Evolutionary conservation across 202 grass and related monocot genomes (phyloP), one percentile per base, ranked within the genome.

Genomic region (Musa balbisiana): DNA sequence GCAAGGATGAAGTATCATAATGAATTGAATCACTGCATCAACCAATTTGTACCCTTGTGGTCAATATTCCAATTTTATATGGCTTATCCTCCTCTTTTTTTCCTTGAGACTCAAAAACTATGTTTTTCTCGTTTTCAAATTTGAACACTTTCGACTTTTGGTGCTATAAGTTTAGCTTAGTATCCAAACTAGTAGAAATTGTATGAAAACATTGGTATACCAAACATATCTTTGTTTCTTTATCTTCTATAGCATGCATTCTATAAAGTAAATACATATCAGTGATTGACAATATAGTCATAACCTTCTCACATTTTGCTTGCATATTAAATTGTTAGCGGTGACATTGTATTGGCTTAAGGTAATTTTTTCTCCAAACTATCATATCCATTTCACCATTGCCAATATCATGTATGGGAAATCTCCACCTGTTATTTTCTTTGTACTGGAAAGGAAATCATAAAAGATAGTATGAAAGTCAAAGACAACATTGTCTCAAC

Each of bases 391-490:
- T 43, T 43, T 43, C 33, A 43, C 33, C 33, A 6, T 43, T 43
- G 33, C 33, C 33, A 43, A 43, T 43, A 43, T 8, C 33, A 43
- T 43, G 24, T 64, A 52, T 10, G 27, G 58, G 8, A 16, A 19
- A 53, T 10, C 14, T 64, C 21, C 25, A 70, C 13, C 15, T 69
- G 23, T 69, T 14, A 21, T 27, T 14, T 69, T 24, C 3, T 27
- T n/a, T 49, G 14, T 16, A 23, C n/a, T 78, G 73, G 50, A 10
- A 75, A 75, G n/a, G 53, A 77, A 14, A 33, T 85, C 72, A 14
- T 19, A 77, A 22, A 22, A 6, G 33, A 43, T 43, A 43, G 33
- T 43, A 43, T 43, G 33, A 43, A 43, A 43, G 33, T 43, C 33
- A 43, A 43, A 0, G 33, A 6, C 33, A 43, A 43, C 33, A 43